phyloP scores from a whole-genome alignment of 2,329 filamentous ascomycete genomes.

The Magnaporthiopsis poae region DNA sequence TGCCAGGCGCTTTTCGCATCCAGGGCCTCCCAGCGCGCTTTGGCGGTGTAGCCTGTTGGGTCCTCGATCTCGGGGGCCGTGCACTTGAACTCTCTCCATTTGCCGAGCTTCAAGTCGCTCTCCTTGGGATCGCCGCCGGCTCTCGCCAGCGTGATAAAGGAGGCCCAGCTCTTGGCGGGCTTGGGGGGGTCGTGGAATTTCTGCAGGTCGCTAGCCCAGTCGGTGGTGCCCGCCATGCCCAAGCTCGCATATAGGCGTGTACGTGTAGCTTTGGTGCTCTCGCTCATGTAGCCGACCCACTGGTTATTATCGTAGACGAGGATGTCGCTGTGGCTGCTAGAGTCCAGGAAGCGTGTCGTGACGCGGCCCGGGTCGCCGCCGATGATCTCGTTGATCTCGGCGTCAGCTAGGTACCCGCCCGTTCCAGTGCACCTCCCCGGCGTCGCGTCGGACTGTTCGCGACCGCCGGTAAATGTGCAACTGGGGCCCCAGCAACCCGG shows the following conservation, averaged over 20 bases:
- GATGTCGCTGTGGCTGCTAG: conserved; percentile 11
- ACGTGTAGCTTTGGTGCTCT: conserved; percentile 11
- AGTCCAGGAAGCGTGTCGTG: conserved; percentile 7
- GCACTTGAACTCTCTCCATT: conserved; percentile 19
- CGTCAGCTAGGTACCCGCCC: conserved; percentile 27
- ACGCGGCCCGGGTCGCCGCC: neutral
- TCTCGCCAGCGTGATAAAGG: neutral
- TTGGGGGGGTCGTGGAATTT: conserved; percentile 14
- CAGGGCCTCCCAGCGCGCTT: conserved; percentile 18
- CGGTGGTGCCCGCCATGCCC: conserved; percentile 15
- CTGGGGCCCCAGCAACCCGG: conserved; percentile 19
- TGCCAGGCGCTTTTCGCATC: conserved; percentile 18
- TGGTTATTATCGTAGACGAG: conserved; percentile 12
- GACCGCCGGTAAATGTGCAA: conserved; percentile 24
- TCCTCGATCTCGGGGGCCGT: conserved; percentile 8
- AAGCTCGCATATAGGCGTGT: conserved; percentile 9
- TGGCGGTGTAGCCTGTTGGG: conserved; percentile 5
- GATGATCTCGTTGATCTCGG: conserved; percentile 23
- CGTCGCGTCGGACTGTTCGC: conserved; percentile 18
- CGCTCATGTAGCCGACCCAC: conserved; percentile 15
- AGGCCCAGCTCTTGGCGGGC: conserved; percentile 11
- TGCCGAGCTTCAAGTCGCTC: conserved; percentile 10
- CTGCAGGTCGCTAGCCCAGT: conserved; percentile 20
- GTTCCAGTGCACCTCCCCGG: conserved; percentile 27
- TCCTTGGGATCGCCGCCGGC: neutral